Conservation (phyloP, 2,329 filamentous ascomycete genomes). For the Fusarium nematophilum region DNA sequence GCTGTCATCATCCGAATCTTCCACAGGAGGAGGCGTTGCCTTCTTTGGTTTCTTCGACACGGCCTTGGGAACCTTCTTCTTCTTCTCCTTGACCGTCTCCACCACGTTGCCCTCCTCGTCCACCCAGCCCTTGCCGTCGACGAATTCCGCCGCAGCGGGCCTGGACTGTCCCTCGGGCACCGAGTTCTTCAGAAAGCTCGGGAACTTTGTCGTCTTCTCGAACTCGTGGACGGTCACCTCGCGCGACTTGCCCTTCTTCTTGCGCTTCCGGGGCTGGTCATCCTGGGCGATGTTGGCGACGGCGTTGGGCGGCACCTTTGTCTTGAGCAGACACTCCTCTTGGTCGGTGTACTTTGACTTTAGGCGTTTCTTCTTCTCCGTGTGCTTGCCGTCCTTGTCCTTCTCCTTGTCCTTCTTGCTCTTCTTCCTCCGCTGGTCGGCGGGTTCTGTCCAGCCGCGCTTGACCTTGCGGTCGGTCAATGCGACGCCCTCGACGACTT, state of each 20-base stretch:
- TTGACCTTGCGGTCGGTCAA: constrained; percentile 84
- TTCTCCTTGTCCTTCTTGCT: constrained; percentile 60
- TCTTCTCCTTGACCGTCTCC: constrained; percentile 63
- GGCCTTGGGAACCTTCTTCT: constrained; percentile 26
- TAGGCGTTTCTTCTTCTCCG: constrained; percentile 67
- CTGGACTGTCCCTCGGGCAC: constrained; percentile 48
- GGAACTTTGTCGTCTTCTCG: constrained; percentile 83
- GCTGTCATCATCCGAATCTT: constrained; percentile 45
- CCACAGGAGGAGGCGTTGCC: constrained; percentile 31
- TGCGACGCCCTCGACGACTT: constrained; percentile 73
- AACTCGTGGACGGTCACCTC: constrained; percentile 89
- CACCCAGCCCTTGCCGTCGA: constrained; percentile 90
- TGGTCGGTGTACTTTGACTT: constrained; percentile 85
- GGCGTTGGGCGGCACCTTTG: constrained; percentile 69
- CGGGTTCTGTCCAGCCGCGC: constrained; percentile 85
- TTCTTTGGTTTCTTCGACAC: constrained; percentile 40
- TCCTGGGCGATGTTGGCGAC: constrained; percentile 56
- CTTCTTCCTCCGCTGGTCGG: constrained; percentile 59
- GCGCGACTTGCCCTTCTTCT: constrained; percentile 60
- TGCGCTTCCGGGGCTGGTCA: constrained; percentile 65
- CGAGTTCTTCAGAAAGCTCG: constrained; percentile 78
- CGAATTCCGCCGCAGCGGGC: constrained; percentile 69
- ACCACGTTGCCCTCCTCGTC: constrained; percentile 82
- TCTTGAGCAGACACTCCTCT: constrained; percentile 87
- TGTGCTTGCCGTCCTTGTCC: constrained; percentile 61